Evolutionary conservation across 1,139 yeast species (phyloP), one percentile per base, ranked within the genome.

Genomic region (Meyerozyma carpophila): DNA sequence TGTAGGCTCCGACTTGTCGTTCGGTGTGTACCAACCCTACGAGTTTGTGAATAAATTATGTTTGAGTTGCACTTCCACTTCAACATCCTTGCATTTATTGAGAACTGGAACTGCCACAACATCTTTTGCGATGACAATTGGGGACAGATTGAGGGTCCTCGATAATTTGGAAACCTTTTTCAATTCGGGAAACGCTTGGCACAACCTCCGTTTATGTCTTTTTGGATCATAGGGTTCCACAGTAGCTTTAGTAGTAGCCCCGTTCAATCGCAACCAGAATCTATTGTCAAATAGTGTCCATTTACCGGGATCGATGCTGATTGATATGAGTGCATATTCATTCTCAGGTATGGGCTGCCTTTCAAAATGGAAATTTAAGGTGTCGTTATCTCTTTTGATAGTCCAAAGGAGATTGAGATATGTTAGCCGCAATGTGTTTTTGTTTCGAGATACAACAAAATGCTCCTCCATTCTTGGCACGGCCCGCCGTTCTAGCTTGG

Each of bases 231-330:
- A 66, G 0, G 68, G 65, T 2, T 50, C 46, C 4, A 65, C 44
- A 1, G 46, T 42, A 0, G 49, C 41, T 2, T n/a, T 10, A 1
- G 47, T 28, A 4, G 29, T 10, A 6, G 39, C 25, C 31, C 47
- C 47, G 29, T 39, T 47, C 26, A 63, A 47, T 26, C 64, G 50
- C 11, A 73, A 34, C 70, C 72, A 66, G 47, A 62, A 64, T 38
- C 78, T 50, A 36, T 63, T 54, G 46, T 72, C 77, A 45, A 66
- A 70, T 3, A 60, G 45, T 0, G 51, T 39, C 77, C 77, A 72
- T 0, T 55, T 44, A 7, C 57, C 42, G 62, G 41, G 34, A 4
- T 40, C 24, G 6, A 54, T 36, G 1, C 38, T 32, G 4, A 37
- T 13, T 1, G 41, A 37, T 5, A 47, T 31, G 5, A 46, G 41